Evolutionary conservation across 75 land plant species (phyloP).

Genomic region (Ceratopteris richardii): DNA sequence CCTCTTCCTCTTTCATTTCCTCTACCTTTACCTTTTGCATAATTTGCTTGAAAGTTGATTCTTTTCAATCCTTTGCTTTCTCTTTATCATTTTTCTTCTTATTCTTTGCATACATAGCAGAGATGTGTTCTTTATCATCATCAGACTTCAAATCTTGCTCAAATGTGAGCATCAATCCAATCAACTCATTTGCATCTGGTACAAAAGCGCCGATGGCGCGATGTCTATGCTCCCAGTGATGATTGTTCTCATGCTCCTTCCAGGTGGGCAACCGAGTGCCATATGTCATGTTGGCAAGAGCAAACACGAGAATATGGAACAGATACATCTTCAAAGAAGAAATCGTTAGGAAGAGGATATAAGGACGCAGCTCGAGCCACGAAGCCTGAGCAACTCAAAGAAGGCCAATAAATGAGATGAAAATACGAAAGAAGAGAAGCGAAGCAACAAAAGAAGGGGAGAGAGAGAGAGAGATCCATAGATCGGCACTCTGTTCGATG

Average conservation of each 20-base stretch:
- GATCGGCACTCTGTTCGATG: no score
- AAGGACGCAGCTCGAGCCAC: not conserved
- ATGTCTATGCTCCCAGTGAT: slow-evolving; percentile 42
- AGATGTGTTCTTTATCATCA: no score
- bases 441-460: slow-evolving; percentile 1
- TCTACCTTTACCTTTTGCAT: no score
- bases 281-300: slow-evolving; percentile 22
- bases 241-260: slow-evolving; percentile 52
- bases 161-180: no score
- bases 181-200: no score
- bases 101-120: no score
- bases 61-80: no score
- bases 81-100: no score
- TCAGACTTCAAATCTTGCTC: no score
- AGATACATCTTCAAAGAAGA: not conserved
- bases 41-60: no score
- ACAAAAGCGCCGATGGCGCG: slow-evolving; percentile 47
- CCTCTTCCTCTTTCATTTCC: no score
- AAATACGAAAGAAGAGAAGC: not conserved
- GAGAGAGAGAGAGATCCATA: slow-evolving; percentile 6
- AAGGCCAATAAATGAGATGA: not conserved
- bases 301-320: not conserved
- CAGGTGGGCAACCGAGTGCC: slow-evolving; percentile 40
- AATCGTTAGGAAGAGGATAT: not conserved
- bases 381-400: no score